These are phyloP conservation scores for Gelatoporia subvermispora DNA, from an alignment of 768 basidiomycete species.

Conservation along the genomic window DNA sequence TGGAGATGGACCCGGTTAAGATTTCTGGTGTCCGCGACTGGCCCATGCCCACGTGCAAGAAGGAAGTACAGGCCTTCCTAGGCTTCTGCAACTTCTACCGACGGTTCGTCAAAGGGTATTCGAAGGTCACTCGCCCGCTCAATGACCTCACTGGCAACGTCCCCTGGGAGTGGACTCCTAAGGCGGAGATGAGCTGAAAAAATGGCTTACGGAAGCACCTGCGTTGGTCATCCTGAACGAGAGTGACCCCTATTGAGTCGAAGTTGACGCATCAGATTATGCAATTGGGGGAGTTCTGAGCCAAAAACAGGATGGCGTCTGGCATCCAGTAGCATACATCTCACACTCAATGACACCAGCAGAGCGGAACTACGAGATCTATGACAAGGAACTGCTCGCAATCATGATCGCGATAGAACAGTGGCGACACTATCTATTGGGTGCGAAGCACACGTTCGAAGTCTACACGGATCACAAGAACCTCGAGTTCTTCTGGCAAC, in stretches of 20 bases:
- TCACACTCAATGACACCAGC: conserved; percentile 17
- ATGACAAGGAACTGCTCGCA: conserved; percentile 39
- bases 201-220: conserved; percentile 10
- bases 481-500: conserved; percentile 20
- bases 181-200: conserved; percentile 20
- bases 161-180: conserved; percentile 6
- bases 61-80: conserved; percentile 21
- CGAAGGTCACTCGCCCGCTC: conserved; percentile 14
- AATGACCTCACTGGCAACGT: conserved; percentile 13
- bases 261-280: conserved; percentile 14
- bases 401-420: conserved; percentile 30
- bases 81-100: conserved; percentile 27
- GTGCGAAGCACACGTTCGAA: conserved; percentile 8
- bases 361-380: conserved; percentile 32
- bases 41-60: conserved; percentile 19
- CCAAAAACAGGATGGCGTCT: conserved; percentile 14
- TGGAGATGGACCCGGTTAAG: conserved; percentile 30
- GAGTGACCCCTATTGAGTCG: conserved; percentile 7
- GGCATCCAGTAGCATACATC: conserved; percentile 22
- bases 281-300: conserved; percentile 17
- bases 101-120: background rate
- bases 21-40: conserved; percentile 25
- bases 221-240: conserved; percentile 8
- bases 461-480: conserved; percentile 23
- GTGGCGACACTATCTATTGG: conserved; percentile 27